Evolutionary conservation across 23 red algal genomes (phyloP), one percentile per base, ranked within the genome.

Genomic region (Gracilaria domingensis): DNA sequence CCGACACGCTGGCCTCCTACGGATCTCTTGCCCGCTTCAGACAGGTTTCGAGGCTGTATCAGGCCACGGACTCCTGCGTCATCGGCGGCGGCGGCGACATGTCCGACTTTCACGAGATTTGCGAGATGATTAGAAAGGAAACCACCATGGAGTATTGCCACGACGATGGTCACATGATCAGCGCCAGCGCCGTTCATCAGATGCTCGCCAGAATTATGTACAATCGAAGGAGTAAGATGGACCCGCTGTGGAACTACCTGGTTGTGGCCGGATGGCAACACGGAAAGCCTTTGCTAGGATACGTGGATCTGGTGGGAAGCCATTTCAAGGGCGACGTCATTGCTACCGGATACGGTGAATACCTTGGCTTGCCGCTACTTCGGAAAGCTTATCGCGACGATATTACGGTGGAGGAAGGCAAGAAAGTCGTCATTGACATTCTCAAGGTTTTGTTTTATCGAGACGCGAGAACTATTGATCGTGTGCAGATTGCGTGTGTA

Each of bases 1-100:
- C 81, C 7, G 97, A 99, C 65, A 99, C 97, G 29, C 35, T 99
- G 59, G 97, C 95, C 30, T 99, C 97, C 12, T 99, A 99, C 60
- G 97, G 97, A 20, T 99, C 97, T 17, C 49, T 99, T 47, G 97
- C 97, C 0, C 88, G 93, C 33, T 96, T 96, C 80, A 79, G 92
- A 30, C 66, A 93, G 49, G 66, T 96, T 5, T 86, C 94, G 51
- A 77, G 97, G 16, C 58, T 99, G 38, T 58, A 51, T 35, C 48
- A 88, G 39, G 93, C 88, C 14, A 81, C 94, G 1, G 65, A 80
- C 35, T 37, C 66, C 36, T 91, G 84, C 45, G 77, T 95, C 11
- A 29, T 99, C 0, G 97, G 90, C 17, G 91, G 67, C 48, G 94
- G 94, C 37, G 97, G 97, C 12, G 97, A 99, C 65, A 85, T 93